Evolutionary conservation across 2,329 filamentous ascomycete species (phyloP), one percentile per base, ranked within the genome.

Genomic region (Bipolaris gigantea): DNA sequence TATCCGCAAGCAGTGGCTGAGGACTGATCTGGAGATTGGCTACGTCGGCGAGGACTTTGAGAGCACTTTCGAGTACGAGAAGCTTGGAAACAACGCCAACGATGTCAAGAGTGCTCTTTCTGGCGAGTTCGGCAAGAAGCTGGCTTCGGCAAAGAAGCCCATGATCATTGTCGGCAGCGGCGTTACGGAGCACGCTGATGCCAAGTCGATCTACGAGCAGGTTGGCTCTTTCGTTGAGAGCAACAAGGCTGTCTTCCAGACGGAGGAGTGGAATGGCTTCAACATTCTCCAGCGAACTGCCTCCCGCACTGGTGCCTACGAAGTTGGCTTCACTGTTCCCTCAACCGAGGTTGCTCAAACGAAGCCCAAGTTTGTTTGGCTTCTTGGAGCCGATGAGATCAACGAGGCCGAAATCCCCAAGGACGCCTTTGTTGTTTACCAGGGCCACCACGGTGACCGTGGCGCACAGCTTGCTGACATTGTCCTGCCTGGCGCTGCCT

Each of bases 91-190:
- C 47, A 89, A 93, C 74, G 83, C 89, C 57, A 85, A 85, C 30
- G 85, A 92, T 53, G 81, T 99, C 32, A 96, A 97, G 83, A 83
- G 86, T 68, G 90, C 90, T 42, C 85, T 99, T 53, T 81, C 89
- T 47, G 93, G 94, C 36, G 81, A 87, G 30, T 99, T 97, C 73
- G 93, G 93, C 75, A 92, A 97, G 85, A 96, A 92, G 80, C 86
- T 99, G 50, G 84, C 89, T 69, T 80, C 84, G 48, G 92, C 94
- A 40, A 89, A 97, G 84, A 88, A 85, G 67, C 94, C 94, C 48
- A 96, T 99, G 92, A 96, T 99, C 70, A 88, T 99, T 56, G 87
- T 97, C 53, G 94, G 94, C 62, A 96, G 92, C 64, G 91, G 88
- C 69, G 90, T 94, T 55, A 91, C 90, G 30, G 94, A 99, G 76